Evolutionary conservation across 2,329 filamentous ascomycete genomes (phyloP).

Genomic region (Fusarium goolgardi): DNA sequence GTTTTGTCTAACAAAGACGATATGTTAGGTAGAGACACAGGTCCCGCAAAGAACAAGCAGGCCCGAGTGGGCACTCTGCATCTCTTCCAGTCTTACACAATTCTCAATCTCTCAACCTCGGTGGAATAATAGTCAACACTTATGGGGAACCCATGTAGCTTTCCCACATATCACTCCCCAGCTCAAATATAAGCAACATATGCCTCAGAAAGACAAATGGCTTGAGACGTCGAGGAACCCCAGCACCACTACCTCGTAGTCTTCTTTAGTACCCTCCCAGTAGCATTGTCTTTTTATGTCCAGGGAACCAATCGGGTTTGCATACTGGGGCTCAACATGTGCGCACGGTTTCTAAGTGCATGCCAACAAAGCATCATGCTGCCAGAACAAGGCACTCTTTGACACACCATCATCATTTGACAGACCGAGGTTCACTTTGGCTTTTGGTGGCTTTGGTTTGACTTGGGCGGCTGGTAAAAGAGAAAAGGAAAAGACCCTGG

Average conservation of each 20-base stretch:
- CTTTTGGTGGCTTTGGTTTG: constrained; percentile 31
- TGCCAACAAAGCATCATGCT: constrained; percentile 29
- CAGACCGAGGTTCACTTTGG: constrained; percentile 32
- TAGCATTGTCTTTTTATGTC: constrained; percentile 1
- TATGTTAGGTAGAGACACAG: constrained; percentile 12
- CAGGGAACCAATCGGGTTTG: constrained; percentile 15
- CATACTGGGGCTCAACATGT: constrained; percentile 2
- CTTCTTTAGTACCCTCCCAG: constrained; percentile 29
- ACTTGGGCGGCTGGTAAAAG: constrained; percentile 59
- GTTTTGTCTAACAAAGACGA: constrained; percentile 14
- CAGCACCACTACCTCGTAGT: constrained; percentile 29
- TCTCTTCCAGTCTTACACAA: constrained; percentile 11
- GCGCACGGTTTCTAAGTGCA: constrained; percentile 17
- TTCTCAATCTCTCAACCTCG: constrained; percentile 11
- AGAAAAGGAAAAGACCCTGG: constrained; percentile 70
- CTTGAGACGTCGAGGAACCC: constrained; percentile 12
- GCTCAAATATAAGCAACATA: not conserved
- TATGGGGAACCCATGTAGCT: constrained; percentile 13
- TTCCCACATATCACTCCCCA: constrained; percentile 15
- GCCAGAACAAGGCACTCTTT: constrained; percentile 38
- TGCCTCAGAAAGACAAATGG: constrained; percentile 16
- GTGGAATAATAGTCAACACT: constrained; percentile 19
- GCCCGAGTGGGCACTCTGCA: constrained; percentile 4
- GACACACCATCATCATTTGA: constrained; percentile 32
- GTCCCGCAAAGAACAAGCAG: constrained; percentile 20